Base-by-base conservation (phyloP, 2,329 filamentous ascomycete genomes). In the Calonectria multiphialidica region DNA sequence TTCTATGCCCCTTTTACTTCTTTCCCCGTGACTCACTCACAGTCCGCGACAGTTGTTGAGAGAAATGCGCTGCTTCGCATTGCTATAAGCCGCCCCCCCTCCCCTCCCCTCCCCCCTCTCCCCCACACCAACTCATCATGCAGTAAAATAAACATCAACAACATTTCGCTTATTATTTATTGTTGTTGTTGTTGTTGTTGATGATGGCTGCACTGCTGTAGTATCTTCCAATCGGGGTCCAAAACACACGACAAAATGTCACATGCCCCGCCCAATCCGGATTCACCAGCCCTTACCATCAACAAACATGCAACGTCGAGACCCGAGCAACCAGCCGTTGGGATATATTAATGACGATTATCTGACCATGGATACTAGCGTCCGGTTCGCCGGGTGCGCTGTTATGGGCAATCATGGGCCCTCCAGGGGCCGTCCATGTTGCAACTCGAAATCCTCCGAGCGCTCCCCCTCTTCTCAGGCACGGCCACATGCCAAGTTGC, bases 81-180 rank as follows among this genome's bases (percentile, higher is more conserved):
- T 70, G 45, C 62, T 45, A 57, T 59, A 59, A 44, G 30, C 50
- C 30, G 16, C 50, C 50, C 30, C 18, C 16, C 18, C 21, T 49
- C 23, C 45, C 66, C 57, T 37, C 35, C 61, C 23, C 28, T 40
- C 64, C 23, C 63, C 45, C 33, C 63, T 66, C 50, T 57, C 68
- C 68, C 68, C 61, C 70, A 75, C 49, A 33, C 72, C 72, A 77
- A 70, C 66, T 74, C 74, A 74, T 71, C 71, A 72, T 72, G 75
- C 70, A 75, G 65, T 33, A 62, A 68, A 72, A 73, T 77, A 76
- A 76, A 76, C 70, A 77, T 72, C 67, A 76, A 77, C 71, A 65
- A 62, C 53, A 21, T 47, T 44, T 71, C 63, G 63, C 35, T 63
- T 61, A 55, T 62, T 66, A 49, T 71, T 63, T 49, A 40, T 62